Base-by-base conservation (phyloP, 805 yeast genomes). In the Cyberlindnera maritima region DNA sequence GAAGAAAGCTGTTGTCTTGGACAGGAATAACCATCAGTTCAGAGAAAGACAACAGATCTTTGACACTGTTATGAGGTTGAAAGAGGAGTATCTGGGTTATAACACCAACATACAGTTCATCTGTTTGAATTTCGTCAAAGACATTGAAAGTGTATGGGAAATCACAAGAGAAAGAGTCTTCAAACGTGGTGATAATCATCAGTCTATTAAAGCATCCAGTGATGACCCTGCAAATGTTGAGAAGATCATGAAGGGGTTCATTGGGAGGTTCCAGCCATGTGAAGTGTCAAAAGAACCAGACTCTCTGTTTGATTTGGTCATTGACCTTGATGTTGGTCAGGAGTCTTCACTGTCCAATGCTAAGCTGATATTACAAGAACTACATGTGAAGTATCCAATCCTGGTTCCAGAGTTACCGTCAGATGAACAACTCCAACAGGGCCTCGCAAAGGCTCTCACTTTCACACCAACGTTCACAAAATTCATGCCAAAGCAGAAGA, bases 181-280 rank as follows among this genome's bases (percentile, higher is more conserved):
- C 6, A 59, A 61, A 2, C 75, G 99, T 56, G 97, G 97, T 2
- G 90, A 90, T 59, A 84, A 87, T 53, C 99, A 94, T 62, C 96
- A 87, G 62, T 80, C 91, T 2, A 87, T 94, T 33, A 81, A 84
- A 53, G 73, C 71, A 4, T 62, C 59, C 0, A 58, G 65, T 3
- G 72, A 76, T 46, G 80, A 83, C 10, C 69, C 70, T 4, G 64
- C 65, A 15, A 70, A 74, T 43, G 81, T 87, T 0, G 65, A 70
- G 29, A 75, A 72, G 18, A 83, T 94, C 28, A 80, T 92, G 88
- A 68, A 69, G 26, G 89, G 91, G 0, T 91, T 92, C 58, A 69
- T 87, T 39, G 71, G 71, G 5, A 68, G 94, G 47, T 88, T 83
- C 57, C 87, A 88, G 59, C 78, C 80, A 0, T 73, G 88, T 2